Evolutionary conservation across 164 flowering plant genomes (phyloP), one percentile per base, ranked within the genome.

Genomic region (Chimonanthus salicifolius): DNA sequence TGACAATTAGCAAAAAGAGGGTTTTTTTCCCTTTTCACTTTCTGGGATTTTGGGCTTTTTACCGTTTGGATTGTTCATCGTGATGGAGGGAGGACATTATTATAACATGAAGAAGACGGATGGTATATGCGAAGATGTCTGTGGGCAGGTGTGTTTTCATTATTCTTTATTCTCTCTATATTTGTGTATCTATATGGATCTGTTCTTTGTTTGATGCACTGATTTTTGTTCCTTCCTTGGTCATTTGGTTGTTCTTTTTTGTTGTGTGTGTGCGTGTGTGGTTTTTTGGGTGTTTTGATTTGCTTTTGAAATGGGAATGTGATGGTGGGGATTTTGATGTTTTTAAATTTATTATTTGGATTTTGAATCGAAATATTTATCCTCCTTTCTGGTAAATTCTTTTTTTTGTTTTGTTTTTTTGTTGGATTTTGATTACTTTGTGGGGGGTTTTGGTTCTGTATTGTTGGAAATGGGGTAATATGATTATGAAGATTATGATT

Each of bases 61-160:
- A 2, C 16, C 3, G 16, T 51, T 66, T 67, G n/a, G 11, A 20
- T 47, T 10, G 9, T 51, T 44, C 11, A 7, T n/a, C 43, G 67
- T 67, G 74, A 85, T 86, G 89, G 65, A 86, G 71, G 90, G 85
- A 76, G 93, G 81, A 47, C 81, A 78, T 46, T 89, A 92, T 71
- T 88, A 84, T 68, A 73, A 65, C 78, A 89, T 87, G 62, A 92
- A 91, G 87, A 92, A 92, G 81, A 82, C 88, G 64, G 96, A 92
- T 81, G 96, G 86, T 80, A 82, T 89, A 18, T 92, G 94, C 73
- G 87, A 84, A 47, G 92, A 85, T 45, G 88, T 90, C 76, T 91
- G 96, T 74, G 92, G 97, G 9, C 85, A 92, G 97, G 97, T 90
- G 33, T 33, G 33, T 33, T 0, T 0, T 33, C 76, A 10, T 48